phyloP scores from a whole-genome alignment of 1,284 basidiomycete genomes.

The Veloboletus limbatus region DNA sequence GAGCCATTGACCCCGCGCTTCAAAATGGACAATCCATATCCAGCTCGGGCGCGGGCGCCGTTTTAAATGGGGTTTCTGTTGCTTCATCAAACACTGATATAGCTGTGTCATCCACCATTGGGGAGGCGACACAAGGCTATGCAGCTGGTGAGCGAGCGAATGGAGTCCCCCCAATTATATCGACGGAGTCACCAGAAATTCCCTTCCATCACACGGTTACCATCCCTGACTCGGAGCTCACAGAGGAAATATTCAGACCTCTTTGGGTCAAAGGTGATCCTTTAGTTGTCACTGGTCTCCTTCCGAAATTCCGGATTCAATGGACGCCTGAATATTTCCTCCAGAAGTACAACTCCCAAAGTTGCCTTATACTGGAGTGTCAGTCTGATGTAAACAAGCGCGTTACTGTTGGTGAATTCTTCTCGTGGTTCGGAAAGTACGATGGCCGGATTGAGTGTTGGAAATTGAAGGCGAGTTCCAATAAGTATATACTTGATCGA shows the following conservation, averaged over 20 bases:
- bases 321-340: slow-evolving; percentile 87
- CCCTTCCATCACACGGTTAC: slow-evolving; percentile 45
- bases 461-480: slow-evolving; percentile 75
- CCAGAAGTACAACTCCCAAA: slow-evolving; percentile 62
- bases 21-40: slow-evolving; percentile 13
- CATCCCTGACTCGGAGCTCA: slow-evolving; percentile 52
- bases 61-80: slow-evolving; percentile 13
- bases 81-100: slow-evolving; percentile 11
- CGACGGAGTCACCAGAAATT: slow-evolving; percentile 26
- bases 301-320: slow-evolving; percentile 56
- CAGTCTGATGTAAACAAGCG: slow-evolving; percentile 64
- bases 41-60: slow-evolving; percentile 1
- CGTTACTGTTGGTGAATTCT: slow-evolving; percentile 76
- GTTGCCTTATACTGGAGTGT: slow-evolving; percentile 78
- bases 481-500: not conserved
- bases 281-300: slow-evolving; percentile 68
- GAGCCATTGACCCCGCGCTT: slow-evolving; percentile 27
- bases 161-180: slow-evolving; percentile 9
- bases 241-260: slow-evolving; percentile 58
- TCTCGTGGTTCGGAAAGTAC: slow-evolving; percentile 73
- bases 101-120: slow-evolving; percentile 1
- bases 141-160: slow-evolving; percentile 9
- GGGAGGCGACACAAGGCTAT: slow-evolving; percentile 12
- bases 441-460: slow-evolving; percentile 53
- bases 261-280: slow-evolving; percentile 77